Conservation (phyloP, 352 stramenopile genomes). For the Pythium folliculosum region DNA sequence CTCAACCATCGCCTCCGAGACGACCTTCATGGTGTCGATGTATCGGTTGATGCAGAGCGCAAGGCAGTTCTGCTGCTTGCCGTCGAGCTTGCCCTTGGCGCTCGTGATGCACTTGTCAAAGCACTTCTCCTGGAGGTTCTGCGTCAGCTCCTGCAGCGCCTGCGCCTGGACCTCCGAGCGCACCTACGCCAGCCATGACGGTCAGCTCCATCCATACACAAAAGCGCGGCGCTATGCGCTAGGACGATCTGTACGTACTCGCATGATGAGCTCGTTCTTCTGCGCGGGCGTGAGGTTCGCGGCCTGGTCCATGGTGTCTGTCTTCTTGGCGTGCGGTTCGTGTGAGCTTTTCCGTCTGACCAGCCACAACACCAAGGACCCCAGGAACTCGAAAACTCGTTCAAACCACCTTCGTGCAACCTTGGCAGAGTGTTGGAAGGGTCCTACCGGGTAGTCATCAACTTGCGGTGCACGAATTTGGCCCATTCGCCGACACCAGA, state of each 20-base stretch:
- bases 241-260: constrained; percentile 41
- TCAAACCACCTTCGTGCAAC: constrained; percentile 28
- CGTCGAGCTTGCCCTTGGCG: constrained; percentile 80
- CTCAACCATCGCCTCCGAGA: constrained; percentile 82
- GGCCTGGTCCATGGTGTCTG: constrained; percentile 60
- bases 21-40: constrained; percentile 91
- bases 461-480: constrained; percentile 18
- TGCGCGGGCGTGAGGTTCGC: constrained; percentile 77
- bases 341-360: constrained; percentile 10
- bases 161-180: constrained; percentile 84
- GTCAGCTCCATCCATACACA: background rate
- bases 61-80: constrained; percentile 91
- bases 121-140: constrained; percentile 89
- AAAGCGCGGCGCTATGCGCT: background rate
- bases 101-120: constrained; percentile 90
- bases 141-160: constrained; percentile 82
- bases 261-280: constrained; percentile 85
- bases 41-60: constrained; percentile 89
- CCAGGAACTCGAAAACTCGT: background rate
- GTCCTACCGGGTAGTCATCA: constrained; percentile 28
- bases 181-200: constrained; percentile 37
- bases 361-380: constrained; percentile 11
- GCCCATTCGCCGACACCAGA: background rate
- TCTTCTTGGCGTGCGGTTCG: constrained; percentile 6
- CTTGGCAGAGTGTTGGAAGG: background rate